Percentiles rank a stretch among this genome's conserved stretches.
These are phyloP conservation scores for Tubosaeta sp. DNA, from an alignment of 768 basidiomycete genomes.

Conservation along the genomic window DNA sequence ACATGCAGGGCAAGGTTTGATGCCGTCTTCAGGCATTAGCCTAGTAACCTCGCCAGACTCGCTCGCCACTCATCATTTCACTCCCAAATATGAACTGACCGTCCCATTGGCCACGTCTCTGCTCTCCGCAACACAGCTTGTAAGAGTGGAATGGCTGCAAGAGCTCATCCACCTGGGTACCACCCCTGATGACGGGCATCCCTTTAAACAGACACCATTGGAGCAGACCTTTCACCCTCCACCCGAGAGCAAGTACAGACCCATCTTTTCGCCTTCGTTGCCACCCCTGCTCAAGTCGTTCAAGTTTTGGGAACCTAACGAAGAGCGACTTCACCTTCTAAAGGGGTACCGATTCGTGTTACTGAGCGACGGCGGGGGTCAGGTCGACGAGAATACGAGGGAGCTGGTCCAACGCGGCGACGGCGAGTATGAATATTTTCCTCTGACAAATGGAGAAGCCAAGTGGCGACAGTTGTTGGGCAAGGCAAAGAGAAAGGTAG, in stretches of 20 bases:
- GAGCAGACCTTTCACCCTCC: conserved; percentile 54
- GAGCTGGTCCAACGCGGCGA: conserved; percentile 55
- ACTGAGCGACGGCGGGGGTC: conserved; percentile 51
- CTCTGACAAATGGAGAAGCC: conserved; percentile 43
- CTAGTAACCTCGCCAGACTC: conserved; percentile 42
- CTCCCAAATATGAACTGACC: conserved; percentile 45
- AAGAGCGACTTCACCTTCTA: conserved; percentile 56
- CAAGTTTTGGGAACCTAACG: conserved; percentile 65
- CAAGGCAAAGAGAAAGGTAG: conserved; percentile 47
- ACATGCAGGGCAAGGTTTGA: neutral
- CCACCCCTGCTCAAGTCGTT: conserved; percentile 44
- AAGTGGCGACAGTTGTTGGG: conserved; percentile 52
- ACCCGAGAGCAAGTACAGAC: conserved; percentile 50
- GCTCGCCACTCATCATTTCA: conserved; percentile 63
- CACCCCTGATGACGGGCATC: conserved; percentile 31
- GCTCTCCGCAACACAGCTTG: conserved; percentile 53
- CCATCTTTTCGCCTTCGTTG: conserved; percentile 50
- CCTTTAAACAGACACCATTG: conserved; percentile 34
- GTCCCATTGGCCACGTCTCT: conserved; percentile 54
- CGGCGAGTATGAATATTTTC: conserved; percentile 61
- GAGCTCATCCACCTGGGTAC: conserved; percentile 54
- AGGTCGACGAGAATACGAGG: conserved; percentile 44
- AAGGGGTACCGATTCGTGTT: conserved; percentile 54
- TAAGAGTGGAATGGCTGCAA: conserved; percentile 63
- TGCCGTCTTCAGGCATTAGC: conserved; percentile 42